phyloP scores from a whole-genome alignment of 441 rosid genomes.

The Cnidoscolus chayamansa region DNA sequence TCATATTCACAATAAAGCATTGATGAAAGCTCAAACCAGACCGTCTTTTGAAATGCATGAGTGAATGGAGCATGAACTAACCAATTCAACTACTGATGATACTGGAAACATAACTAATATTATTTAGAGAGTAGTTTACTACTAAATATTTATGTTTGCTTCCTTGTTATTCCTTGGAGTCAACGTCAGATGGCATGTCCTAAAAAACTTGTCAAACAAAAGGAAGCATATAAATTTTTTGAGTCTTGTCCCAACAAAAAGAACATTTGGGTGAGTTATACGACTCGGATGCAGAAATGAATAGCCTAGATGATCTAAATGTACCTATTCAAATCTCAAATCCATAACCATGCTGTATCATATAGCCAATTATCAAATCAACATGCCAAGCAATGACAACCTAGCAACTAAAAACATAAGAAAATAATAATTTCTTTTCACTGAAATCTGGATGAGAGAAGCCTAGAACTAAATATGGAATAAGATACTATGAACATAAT shows the following conservation, averaged over 20 bases:
- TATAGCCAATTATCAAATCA: constrained; percentile 4
- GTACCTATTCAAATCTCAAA: not conserved
- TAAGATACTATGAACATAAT: not conserved
- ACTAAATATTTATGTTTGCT: too few species aligned
- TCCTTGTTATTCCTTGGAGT: too few species aligned
- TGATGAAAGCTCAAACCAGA: too few species aligned
- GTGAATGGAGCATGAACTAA: too few species aligned
- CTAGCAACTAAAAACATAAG: not conserved
- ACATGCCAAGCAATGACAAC: not conserved
- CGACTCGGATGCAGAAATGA: not conserved
- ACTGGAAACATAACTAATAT: too few species aligned
- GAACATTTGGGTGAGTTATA: not conserved
- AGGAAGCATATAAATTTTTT: not conserved
- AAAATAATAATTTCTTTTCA: not conserved
- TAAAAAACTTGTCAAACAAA: too few species aligned
- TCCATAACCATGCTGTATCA: too few species aligned
- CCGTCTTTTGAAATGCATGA: too few species aligned
- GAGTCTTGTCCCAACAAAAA: not conserved
- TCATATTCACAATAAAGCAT: too few species aligned
- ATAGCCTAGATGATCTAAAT: not conserved
- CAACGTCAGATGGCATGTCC: too few species aligned
- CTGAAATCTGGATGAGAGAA: not conserved
- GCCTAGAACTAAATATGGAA: not conserved
- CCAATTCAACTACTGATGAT: too few species aligned
- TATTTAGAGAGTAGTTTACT: too few species aligned